Conservation (phyloP, 345 rosid genomes). For the Citrus sinensis region DVS_A1.0 CM039163.1:4940501-4941000, state of each 20-base stretch:
- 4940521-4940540: slow-evolving; percentile 42
- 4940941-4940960: slow-evolving; percentile 18
- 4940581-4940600: slow-evolving; percentile 35
- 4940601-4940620: slow-evolving; percentile 49
- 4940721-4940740: not conserved
- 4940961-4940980: not conserved
- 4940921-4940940: slow-evolving; percentile 9
- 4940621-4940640: slow-evolving; percentile 40
- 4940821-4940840: not conserved
- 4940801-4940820: not conserved
- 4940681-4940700: slow-evolving; percentile 17
- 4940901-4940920: too few relatives aligned
- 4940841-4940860: not conserved
- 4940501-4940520: slow-evolving; percentile 46
- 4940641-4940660: slow-evolving; percentile 47
- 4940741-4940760: not conserved
- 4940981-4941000: not conserved
- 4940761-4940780: not conserved
- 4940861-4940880: not conserved
- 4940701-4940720: not conserved
- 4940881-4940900: too few relatives aligned
- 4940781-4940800: not conserved
- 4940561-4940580: slow-evolving; percentile 34
- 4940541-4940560: slow-evolving; percentile 43
- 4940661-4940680: slow-evolving; percentile 7